Base-by-base conservation (phyloP, 2,329 filamentous ascomycete genomes). In the Eutypa lata region DNA sequence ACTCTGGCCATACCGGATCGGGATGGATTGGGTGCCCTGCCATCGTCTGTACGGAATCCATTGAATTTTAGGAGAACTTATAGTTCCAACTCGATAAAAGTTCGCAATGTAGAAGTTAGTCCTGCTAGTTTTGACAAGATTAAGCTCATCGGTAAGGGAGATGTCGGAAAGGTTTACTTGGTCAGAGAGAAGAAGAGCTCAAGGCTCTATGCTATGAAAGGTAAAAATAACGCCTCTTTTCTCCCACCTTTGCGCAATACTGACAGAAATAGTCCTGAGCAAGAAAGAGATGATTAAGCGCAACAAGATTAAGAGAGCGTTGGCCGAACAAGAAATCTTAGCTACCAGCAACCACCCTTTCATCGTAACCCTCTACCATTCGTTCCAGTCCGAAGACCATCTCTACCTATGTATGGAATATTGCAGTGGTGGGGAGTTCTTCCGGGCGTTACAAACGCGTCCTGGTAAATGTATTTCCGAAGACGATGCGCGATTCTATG, bases 281-380 rank as follows among this genome's bases (percentile, higher is more conserved):
- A 99, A 99, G 76, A 97, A 97, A 79, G 94, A 99, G 73, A 99
- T 99, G 94, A 99, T 99, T 74, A 99, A 99, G 78, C 89, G 94
- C 53, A 99, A 99, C 80, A 99, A 99, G 82, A 99, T 99, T 76
- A 99, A 99, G 82, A 86, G 94, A 68, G 94, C 94, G 14, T 80
- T 99, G 62, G 94, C 94, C 37, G 94, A 99, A 74, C 94, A 97
- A 70, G 94, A 99, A 72, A 99, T 99, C 60, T 78, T 99, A 50
- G 94, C 94, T 8, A 99, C 94, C 42, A 97, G 93, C 78, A 99
- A 99, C 65, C 94, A 99, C 66, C 94, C 94, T 0, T 99, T 99
- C 72, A 99, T 99, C 68, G 94, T 99, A 57, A 99, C 94, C 0
- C 79, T 99, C 2, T 99, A 97, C 71, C 94, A 99, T 74, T 97